Evolutionary conservation across 345 rosid genomes (phyloP).

Genomic region (Eucalyptus erythrocorys): DNA sequence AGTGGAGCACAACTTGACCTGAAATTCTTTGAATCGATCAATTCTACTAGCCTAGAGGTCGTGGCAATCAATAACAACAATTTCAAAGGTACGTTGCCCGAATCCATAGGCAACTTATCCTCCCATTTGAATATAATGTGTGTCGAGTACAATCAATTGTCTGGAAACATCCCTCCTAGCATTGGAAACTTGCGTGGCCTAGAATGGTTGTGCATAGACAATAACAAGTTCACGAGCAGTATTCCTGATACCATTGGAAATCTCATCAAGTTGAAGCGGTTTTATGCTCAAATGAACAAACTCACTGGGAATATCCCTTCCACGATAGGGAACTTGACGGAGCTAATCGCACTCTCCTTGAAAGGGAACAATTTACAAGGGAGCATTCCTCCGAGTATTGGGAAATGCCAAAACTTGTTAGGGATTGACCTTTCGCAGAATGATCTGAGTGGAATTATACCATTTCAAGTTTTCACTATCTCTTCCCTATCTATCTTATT

Average conservation of each 20-base stretch:
- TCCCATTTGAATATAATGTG: background rate
- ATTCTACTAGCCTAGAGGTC: background rate
- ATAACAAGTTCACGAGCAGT: background rate
- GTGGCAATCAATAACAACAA: background rate
- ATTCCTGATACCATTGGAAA: no score
- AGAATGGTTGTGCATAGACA: accelerated
- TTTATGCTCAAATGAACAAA: accelerated
- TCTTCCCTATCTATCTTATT: no score
- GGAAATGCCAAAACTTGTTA: no score
- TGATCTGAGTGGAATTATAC: no score
- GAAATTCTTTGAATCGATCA: background rate
- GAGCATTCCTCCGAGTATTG: no score
- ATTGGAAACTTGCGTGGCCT: background rate
- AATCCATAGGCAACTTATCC: background rate
- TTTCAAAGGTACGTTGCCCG: background rate
- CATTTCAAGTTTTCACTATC: no score
- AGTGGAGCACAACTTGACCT: background rate
- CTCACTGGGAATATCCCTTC: no score
- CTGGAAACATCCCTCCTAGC: background rate
- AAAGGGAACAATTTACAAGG: accelerated
- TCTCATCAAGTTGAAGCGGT: no score
- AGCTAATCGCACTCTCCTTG: accelerated
- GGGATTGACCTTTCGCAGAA: no score
- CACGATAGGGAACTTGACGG: accelerated
- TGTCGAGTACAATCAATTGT: background rate